Conservation (phyloP, 208 protist genomes). For the Trypanosomatidae sp. region DNA sequence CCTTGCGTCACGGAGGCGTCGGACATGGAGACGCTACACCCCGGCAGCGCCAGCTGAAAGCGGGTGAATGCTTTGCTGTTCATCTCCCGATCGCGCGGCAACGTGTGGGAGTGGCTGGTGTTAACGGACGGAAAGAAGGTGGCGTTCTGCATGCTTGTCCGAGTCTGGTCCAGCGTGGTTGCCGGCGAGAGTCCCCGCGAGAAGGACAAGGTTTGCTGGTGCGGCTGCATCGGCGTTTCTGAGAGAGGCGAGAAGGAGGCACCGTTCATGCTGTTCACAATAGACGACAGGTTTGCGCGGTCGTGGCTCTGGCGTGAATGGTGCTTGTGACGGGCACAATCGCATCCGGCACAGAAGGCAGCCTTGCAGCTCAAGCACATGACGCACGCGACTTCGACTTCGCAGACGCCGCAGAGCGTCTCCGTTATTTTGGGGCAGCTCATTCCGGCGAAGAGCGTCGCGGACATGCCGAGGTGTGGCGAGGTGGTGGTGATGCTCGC, state of each 20-base stretch:
- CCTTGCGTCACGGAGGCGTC: constrained; percentile 38
- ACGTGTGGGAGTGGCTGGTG: constrained; percentile 9
- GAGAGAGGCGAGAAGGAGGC: constrained; percentile 15
- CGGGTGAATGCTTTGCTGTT: constrained; percentile 27
- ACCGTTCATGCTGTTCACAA: constrained; percentile 19
- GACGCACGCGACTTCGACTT: constrained; percentile 50
- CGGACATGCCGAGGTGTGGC: constrained; percentile 31
- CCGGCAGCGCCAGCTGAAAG: constrained; percentile 33
- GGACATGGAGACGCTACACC: constrained; percentile 41
- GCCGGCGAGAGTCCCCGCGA: constrained; percentile 29
- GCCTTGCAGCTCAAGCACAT: constrained; percentile 46
- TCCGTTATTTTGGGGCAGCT: constrained; percentile 49
- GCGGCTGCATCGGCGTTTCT: constrained; percentile 7
- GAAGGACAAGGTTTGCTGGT: constrained; percentile 43
- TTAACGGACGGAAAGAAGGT: constrained; percentile 29
- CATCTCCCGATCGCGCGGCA: constrained; percentile 24
- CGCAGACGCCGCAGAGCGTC: constrained; percentile 62
- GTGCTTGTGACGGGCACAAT: constrained; percentile 61
- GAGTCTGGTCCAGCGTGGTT: constrained; percentile 26
- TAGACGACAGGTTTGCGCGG: constrained; percentile 34
- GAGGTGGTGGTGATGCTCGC: constrained; percentile 32
- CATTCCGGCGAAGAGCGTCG: constrained; percentile 45
- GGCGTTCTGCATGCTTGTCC: constrained; percentile 27
- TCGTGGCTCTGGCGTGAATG: constrained; percentile 63
- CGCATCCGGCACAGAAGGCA: constrained; percentile 66